Percentiles rank a stretch among this genome's conserved stretches.
These are phyloP conservation scores for Alternaria sp. DNA, from an alignment of 2,329 filamentous ascomycete genomes.

Conservation along the genomic window DNA sequence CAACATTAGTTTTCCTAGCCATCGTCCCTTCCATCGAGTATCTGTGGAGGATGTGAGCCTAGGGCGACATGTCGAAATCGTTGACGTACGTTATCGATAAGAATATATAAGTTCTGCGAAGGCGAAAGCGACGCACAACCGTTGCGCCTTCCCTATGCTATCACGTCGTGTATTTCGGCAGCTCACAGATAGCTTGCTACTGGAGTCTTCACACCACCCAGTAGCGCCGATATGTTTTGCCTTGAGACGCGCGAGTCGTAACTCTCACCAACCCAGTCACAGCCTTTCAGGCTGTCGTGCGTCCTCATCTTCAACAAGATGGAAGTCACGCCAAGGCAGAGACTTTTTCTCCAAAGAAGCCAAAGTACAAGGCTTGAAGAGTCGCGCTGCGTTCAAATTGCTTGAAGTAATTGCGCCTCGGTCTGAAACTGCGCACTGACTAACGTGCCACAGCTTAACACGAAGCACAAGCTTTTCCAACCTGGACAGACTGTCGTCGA, in stretches of 20 bases:
- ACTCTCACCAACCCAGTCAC: conserved; percentile 4
- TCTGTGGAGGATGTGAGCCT: not conserved
- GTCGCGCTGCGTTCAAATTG: conserved; percentile 91
- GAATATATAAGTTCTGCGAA: not conserved
- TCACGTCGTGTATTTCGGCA: conserved; percentile 46
- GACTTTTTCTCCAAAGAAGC: conserved; percentile 79
- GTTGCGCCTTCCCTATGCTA: conserved; percentile 38
- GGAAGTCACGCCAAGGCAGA: conserved; percentile 78
- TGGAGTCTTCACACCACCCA: conserved; percentile 17
- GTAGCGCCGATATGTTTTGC: conserved; percentile 17
- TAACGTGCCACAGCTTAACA: conserved; percentile 69
- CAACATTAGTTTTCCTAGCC: not conserved
- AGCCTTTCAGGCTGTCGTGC: conserved; percentile 20
- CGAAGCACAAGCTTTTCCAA: conserved; percentile 79
- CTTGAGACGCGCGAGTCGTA: conserved; percentile 19
- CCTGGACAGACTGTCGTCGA: conserved; percentile 87
- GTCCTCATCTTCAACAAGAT: conserved; percentile 71
- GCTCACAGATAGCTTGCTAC: conserved; percentile 44
- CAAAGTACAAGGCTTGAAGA: conserved; percentile 80
- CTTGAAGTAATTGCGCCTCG: conserved; percentile 68
- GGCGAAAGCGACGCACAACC: conserved; percentile 4
- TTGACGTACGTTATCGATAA: conserved; percentile 16
- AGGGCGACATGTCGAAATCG: not conserved
- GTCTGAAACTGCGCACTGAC: conserved; percentile 1
- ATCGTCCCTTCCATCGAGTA: not conserved